A percentile compares a stretch with the other conserved stretches of the same genome.
Evolutionary conservation across 345 rosid genomes (phyloP).

Genomic region (Pseudoturritis turrita): DNA sequence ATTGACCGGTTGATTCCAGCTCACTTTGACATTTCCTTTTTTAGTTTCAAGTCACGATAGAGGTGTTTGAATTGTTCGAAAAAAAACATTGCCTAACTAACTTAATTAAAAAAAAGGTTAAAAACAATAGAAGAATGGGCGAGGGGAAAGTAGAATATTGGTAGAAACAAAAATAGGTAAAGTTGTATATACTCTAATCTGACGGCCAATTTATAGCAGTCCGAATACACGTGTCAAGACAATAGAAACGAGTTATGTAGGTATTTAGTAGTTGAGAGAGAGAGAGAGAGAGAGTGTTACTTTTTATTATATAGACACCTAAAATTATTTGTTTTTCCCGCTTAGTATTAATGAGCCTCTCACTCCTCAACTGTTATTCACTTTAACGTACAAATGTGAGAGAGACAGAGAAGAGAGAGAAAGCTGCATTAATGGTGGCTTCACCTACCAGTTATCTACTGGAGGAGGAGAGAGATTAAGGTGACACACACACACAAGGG

Average conservation of each 20-base stretch:
- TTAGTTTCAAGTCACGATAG: background rate
- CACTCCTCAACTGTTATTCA: constrained; percentile 27
- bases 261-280: background rate
- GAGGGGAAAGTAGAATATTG: background rate
- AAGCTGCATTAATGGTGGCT: constrained; percentile 25
- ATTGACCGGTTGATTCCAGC: background rate
- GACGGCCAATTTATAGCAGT: constrained; percentile 20
- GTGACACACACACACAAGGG: background rate
- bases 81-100: background rate
- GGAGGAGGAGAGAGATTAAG: constrained; percentile 15
- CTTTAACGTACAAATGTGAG: constrained; percentile 20
- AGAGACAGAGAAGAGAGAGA: background rate
- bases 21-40: no score
- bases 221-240: background rate
- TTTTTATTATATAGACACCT: background rate
- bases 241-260: background rate
- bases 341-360: constrained; percentile 31
- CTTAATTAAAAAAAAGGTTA: background rate
- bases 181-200: constrained; percentile 17
- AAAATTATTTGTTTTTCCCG: constrained; percentile 20
- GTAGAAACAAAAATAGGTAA: no score
- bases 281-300: background rate
- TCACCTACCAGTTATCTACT: constrained; percentile 27
- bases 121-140: background rate
- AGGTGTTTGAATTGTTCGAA: background rate